Evolutionary conservation across 208 protist species (phyloP), one percentile per base, ranked within the genome.

Genomic region (Acanthamoeba lenticulata): DNA sequence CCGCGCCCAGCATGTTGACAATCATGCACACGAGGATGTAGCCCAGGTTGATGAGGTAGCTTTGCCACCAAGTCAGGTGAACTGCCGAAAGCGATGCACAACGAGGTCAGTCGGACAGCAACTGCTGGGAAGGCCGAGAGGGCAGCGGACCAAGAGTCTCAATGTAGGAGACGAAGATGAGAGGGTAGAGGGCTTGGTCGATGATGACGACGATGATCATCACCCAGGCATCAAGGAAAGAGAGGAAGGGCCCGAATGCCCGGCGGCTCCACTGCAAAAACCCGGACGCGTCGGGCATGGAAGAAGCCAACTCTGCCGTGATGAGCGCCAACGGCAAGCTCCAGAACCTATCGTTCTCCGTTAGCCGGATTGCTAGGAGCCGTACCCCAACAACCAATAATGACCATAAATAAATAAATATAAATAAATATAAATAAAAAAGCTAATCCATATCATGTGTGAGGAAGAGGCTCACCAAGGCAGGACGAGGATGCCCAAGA

Each of bases 201-300:
- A 90, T 90, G 45, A 90, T 69, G 52, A 90, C 83, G 52, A 90
- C 83, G n/a, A 90, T 36, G 52, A 90, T 69, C 47, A 90, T 62
- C n/a, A 90, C 44, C 52, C 47, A 90, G 1, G 52, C 83, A 29
- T 90, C 83, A 52, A 90, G 21, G 55, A 90, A 90, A 17, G 83
- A 90, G 0, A 90, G 4, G 83, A 90, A 90, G 57, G 83, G 83
- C 0, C 83, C 83, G 36, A 62, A 90, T 11, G 83, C 83, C 7
- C 57, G 52, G 2, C 57, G 47, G 36, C 52, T 69, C 83, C 83
- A 90, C 52, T 69, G 24, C 1, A 90, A 38, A 32, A 90, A 90
- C 4, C 83, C 83, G 42, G 47, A 69, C 13, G 47, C 52, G 83
- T 62, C 47, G 0, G 83, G 83, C 32, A 90, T 62, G 19, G 52